These are phyloP conservation scores for Capronia epimyces DNA, from an alignment of 2,329 filamentous ascomycete genomes.

Conservation along the genomic window DNA sequence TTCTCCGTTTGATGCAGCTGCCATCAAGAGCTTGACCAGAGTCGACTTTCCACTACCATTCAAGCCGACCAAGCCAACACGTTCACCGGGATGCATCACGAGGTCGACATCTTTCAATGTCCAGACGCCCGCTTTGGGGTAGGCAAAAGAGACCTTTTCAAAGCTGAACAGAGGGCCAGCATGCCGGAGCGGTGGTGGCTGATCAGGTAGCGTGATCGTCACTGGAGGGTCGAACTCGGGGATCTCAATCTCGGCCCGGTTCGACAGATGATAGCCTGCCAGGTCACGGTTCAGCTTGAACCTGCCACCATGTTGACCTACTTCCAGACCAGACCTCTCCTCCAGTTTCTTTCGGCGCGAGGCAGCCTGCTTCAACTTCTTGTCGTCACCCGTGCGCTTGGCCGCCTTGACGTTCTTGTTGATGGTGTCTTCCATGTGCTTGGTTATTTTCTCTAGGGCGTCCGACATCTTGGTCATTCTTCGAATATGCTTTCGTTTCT, in stretches of 20 bases:
- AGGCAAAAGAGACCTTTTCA: constrained; percentile 64
- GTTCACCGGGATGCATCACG: constrained; percentile 66
- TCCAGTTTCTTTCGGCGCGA: constrained; percentile 80
- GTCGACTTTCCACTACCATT: constrained; percentile 82
- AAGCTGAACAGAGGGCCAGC: constrained; percentile 67
- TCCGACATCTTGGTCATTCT: constrained; percentile 72
- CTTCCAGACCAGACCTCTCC: constrained; percentile 70
- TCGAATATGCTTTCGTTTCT: constrained; percentile 55
- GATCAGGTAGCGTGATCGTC: constrained; percentile 16
- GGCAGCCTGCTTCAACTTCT: constrained; percentile 79
- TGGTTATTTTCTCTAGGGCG: constrained; percentile 72
- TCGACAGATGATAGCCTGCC: constrained; percentile 54
- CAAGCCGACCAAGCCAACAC: constrained; percentile 69
- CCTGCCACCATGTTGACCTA: constrained; percentile 63
- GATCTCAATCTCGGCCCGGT: constrained; percentile 65
- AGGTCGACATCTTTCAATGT: constrained; percentile 61
- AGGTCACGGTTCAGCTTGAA: constrained; percentile 79
- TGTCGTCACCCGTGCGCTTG: constrained; percentile 72
- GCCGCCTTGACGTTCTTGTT: constrained; percentile 68
- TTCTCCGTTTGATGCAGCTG: constrained; percentile 39
- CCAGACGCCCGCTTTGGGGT: constrained; percentile 43
- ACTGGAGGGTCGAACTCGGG: constrained; percentile 50
- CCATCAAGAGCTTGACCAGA: constrained; percentile 65
- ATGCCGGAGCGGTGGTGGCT: constrained; percentile 59
- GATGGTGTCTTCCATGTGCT: constrained; percentile 75